Percentiles rank a stretch among this genome's conserved stretches.
Conservation (phyloP, 2,329 filamentous ascomycete species). For the Decorospora gaudefroyi region DNA sequence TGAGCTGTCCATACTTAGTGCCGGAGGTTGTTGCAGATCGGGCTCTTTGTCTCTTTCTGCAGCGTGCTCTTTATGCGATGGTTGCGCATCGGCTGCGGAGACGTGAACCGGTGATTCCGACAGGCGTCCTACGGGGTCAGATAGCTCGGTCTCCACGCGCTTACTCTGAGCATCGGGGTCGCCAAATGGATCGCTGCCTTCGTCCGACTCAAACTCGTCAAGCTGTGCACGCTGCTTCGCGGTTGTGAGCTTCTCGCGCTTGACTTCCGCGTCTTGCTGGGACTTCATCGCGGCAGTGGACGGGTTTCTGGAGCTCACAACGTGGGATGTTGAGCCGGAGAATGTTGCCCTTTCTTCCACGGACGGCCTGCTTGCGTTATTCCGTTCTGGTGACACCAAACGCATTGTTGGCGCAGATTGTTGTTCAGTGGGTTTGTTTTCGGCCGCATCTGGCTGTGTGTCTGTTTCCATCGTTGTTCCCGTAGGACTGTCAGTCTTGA, state of each 20-base stretch:
- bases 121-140: slow-evolving; percentile 45
- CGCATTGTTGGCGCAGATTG: slow-evolving; percentile 42
- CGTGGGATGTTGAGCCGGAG: slow-evolving; percentile 28
- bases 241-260: slow-evolving; percentile 62
- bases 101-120: slow-evolving; percentile 72
- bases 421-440: slow-evolving; percentile 21
- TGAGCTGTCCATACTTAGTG: slow-evolving; percentile 71
- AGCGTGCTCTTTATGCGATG: slow-evolving; percentile 27
- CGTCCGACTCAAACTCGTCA: slow-evolving; percentile 70
- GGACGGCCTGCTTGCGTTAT: slow-evolving; percentile 18
- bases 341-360: slow-evolving; percentile 28
- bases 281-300: slow-evolving; percentile 38
- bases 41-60: slow-evolving; percentile 33
- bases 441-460: slow-evolving; percentile 13
- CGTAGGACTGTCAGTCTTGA: slow-evolving; percentile 41
- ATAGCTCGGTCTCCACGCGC: slow-evolving; percentile 19
- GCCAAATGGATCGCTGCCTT: slow-evolving; percentile 53
- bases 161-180: slow-evolving; percentile 46
- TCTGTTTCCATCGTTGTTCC: slow-evolving; percentile 26
- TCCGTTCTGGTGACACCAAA: slow-evolving; percentile 39
- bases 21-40: slow-evolving; percentile 58
- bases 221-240: slow-evolving; percentile 67
- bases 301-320: slow-evolving; percentile 39
- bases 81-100: slow-evolving; percentile 59
- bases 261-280: slow-evolving; percentile 53